Evolutionary conservation across 495 filamentous ascomycete species (phyloP).

Genomic region (Penicilliopsis zonata): DNA sequence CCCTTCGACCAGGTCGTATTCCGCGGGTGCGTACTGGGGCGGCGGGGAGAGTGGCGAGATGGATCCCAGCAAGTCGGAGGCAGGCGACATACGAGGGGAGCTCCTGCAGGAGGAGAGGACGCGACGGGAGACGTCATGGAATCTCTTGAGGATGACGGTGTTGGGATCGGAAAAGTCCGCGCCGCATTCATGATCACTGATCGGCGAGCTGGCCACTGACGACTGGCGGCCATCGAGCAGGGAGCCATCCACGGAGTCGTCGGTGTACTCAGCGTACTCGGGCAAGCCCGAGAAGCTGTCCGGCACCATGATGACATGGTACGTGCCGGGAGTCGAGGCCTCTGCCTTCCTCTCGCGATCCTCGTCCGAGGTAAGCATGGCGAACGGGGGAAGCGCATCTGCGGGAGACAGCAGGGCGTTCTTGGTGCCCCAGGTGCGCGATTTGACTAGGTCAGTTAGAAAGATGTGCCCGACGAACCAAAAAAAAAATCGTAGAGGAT

Average conservation of each 20-base stretch:
- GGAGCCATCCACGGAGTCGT: conserved; percentile 7
- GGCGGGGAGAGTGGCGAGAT: conserved; percentile 3
- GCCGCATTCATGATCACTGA: conserved; percentile 9
- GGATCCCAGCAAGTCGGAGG: conserved; percentile 13
- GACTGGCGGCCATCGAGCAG: conserved; percentile 3
- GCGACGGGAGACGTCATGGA: conserved; percentile 33
- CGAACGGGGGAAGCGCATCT: conserved; percentile 38
- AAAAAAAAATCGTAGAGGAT: neutral
- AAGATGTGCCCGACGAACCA: conserved; percentile 1
- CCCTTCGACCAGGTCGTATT: conserved; percentile 8
- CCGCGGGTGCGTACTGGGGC: conserved; percentile 8
- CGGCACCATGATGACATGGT: conserved; percentile 42
- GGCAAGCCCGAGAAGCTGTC: conserved; percentile 41
- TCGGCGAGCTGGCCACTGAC: conserved; percentile 10
- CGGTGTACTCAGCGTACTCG: conserved; percentile 32
- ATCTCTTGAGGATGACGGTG: conserved; percentile 33
- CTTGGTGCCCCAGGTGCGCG: conserved; percentile 12
- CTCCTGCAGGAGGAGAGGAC: conserved; percentile 13
- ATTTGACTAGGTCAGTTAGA: conserved; percentile 11
- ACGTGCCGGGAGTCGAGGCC: conserved; percentile 39
- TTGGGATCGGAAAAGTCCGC: conserved; percentile 23
- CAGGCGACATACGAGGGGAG: conserved; percentile 23
- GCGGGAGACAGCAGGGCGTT: conserved; percentile 15
- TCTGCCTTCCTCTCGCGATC: conserved; percentile 49
- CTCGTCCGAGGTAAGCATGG: conserved; percentile 44